Evolutionary conservation across 495 filamentous ascomycete genomes (phyloP).

Genomic region (Aspergillus ellipticus): DNA sequence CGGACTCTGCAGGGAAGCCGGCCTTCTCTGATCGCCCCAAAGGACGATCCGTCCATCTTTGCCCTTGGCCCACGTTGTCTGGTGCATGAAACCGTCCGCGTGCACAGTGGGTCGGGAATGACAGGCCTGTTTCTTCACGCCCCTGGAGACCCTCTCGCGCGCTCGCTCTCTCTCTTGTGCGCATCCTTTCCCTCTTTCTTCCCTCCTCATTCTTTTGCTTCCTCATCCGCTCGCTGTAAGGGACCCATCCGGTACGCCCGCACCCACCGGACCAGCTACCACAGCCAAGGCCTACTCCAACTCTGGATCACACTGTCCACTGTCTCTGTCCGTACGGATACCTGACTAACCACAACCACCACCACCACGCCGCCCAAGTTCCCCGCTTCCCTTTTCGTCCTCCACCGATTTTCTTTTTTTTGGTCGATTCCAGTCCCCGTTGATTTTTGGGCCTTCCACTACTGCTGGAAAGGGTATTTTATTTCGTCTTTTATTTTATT

Average conservation of each 20-base stretch:
- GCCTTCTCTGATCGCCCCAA: slow-evolving; percentile 24
- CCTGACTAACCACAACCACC: slow-evolving; percentile 4
- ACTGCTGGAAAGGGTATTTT: neutral
- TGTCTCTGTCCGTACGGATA: neutral
- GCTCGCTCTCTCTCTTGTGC: slow-evolving; percentile 4
- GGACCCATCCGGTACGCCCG: slow-evolving; percentile 1
- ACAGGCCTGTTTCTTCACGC: slow-evolving; percentile 41
- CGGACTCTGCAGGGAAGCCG: slow-evolving; percentile 20
- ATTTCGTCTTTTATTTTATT: slow-evolving; percentile 11
- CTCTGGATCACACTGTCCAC: neutral
- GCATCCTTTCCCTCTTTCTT: slow-evolving; percentile 1
- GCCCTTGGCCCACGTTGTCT: slow-evolving; percentile 44
- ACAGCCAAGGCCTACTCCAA: neutral
- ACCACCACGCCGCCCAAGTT: neutral
- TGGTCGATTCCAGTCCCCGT: neutral
- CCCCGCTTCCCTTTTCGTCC: slow-evolving; percentile 6
- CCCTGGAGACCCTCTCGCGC: slow-evolving; percentile 12
- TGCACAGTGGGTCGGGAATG: slow-evolving; percentile 42
- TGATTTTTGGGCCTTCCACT: neutral
- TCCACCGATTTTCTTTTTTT: neutral
- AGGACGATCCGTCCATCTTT: slow-evolving; percentile 26
- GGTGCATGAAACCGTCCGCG: slow-evolving; percentile 46
- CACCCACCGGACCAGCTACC: neutral
- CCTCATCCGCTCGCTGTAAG: neutral
- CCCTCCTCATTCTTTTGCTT: slow-evolving; percentile 3